Percentiles rank a stretch among this genome's conserved stretches.
Conservation (phyloP, 148 eudicot genomes). For the Fagopyrum homotropicum region DNA sequence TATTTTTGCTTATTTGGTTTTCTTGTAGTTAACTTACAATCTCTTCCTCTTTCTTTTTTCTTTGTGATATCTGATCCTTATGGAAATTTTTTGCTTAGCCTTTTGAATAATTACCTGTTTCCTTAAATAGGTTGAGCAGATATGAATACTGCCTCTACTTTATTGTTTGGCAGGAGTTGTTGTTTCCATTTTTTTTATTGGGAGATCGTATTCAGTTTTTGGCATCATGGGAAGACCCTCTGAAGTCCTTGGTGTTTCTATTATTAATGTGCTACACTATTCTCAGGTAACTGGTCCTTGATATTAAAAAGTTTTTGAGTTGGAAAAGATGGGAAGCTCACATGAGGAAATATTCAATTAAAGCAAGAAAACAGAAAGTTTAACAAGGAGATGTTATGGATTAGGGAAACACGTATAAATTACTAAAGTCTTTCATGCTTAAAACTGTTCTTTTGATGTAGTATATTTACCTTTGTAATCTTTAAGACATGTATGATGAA, state of each 20-base stretch:
- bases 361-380: neutral
- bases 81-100: neutral
- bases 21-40: neutral
- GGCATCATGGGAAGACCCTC: slow-evolving; percentile 78
- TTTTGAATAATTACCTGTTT: neutral
- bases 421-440: neutral
- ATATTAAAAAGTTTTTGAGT: neutral
- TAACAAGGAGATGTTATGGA: neutral
- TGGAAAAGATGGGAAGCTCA: neutral
- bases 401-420: neutral
- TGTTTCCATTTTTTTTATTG: slow-evolving; percentile 43
- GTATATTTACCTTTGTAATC: neutral
- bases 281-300: slow-evolving; percentile 33
- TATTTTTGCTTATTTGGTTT: neutral
- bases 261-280: slow-evolving; percentile 42
- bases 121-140: slow-evolving; percentile 4
- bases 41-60: neutral
- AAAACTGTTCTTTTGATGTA: neutral
- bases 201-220: slow-evolving; percentile 32
- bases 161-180: slow-evolving; percentile 48
- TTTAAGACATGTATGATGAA: neutral
- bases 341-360: neutral
- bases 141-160: slow-evolving; percentile 1
- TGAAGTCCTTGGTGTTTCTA: slow-evolving; percentile 49
- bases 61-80: neutral